phyloP scores from a whole-genome alignment of 1,284 basidiomycete species.

The Cryptococcus hybrid region DNA sequence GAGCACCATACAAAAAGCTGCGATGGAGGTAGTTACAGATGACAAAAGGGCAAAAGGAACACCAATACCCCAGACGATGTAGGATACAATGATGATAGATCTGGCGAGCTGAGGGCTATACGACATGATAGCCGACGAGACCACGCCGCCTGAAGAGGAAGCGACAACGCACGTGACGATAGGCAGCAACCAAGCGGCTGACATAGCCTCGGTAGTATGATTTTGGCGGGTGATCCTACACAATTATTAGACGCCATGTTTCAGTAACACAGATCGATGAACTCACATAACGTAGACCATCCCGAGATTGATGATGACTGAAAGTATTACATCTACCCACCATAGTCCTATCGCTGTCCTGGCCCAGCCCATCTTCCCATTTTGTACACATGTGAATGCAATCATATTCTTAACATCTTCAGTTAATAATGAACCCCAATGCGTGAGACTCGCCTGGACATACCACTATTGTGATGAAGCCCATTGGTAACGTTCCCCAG shows the following conservation, averaged over 20 bases:
- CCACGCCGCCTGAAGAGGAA: conserved; percentile 62
- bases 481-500: conserved; percentile 70
- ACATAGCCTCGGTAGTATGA: conserved; percentile 60
- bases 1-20: conserved; percentile 49
- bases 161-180: conserved; percentile 69
- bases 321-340: conserved; percentile 66
- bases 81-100: conserved; percentile 57
- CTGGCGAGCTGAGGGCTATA: conserved; percentile 57
- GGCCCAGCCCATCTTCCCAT: conserved; percentile 58
- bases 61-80: conserved; percentile 51
- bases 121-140: conserved; percentile 56
- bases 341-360: conserved; percentile 66
- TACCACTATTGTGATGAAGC: conserved; percentile 62
- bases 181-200: conserved; percentile 67
- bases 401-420: conserved; percentile 49
- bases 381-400: conserved; percentile 48
- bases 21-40: conserved; percentile 60
- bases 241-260: not conserved
- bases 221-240: conserved; percentile 62
- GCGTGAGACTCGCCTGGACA: conserved; percentile 21
- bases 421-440: conserved; percentile 26
- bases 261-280: not conserved
- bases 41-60: conserved; percentile 56
- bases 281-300: conserved; percentile 65
- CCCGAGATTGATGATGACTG: conserved; percentile 62